These are phyloP conservation scores for Thielaviopsis ethacetica DNA, from an alignment of 2,329 filamentous ascomycete genomes.

Conservation along the genomic window DNA sequence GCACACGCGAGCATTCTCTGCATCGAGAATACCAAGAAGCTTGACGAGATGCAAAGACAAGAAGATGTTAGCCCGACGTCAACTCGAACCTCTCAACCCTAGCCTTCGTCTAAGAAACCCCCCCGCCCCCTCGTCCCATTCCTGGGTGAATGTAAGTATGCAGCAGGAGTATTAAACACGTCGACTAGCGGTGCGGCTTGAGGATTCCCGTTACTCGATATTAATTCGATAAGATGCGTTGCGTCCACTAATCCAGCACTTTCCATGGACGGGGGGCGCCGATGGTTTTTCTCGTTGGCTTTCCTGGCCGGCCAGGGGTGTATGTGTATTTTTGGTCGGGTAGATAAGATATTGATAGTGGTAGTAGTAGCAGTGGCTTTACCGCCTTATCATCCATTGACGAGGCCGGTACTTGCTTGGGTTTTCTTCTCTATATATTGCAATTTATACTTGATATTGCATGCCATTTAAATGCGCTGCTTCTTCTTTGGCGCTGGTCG, in stretches of 20 bases:
- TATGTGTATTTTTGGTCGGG: background rate
- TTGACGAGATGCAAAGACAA: too few relatives aligned
- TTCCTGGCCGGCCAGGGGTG: too few relatives aligned
- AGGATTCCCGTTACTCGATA: slow-evolving; percentile 6
- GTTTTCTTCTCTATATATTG: too few relatives aligned
- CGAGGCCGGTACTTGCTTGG: too few relatives aligned
- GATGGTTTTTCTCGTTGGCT: background rate
- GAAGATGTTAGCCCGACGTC: too few relatives aligned
- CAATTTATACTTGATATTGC: too few relatives aligned
- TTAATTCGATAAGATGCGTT: slow-evolving; percentile 3
- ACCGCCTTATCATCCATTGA: too few relatives aligned
- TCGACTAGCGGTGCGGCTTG: background rate
- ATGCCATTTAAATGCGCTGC: too few relatives aligned
- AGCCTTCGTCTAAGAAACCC: background rate
- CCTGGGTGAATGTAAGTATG: background rate
- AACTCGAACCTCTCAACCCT: too few relatives aligned
- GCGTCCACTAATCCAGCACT: background rate
- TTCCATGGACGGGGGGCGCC: background rate
- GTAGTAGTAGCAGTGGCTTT: too few relatives aligned
- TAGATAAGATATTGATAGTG: background rate
- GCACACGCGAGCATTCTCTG: background rate
- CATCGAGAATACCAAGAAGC: background rate
- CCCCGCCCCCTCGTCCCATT: too few relatives aligned
- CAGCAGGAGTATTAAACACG: background rate
- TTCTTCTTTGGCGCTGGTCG: background rate